phyloP scores from a whole-genome alignment of 257 asterid species.

The Nicotiana knightiana region DNA sequence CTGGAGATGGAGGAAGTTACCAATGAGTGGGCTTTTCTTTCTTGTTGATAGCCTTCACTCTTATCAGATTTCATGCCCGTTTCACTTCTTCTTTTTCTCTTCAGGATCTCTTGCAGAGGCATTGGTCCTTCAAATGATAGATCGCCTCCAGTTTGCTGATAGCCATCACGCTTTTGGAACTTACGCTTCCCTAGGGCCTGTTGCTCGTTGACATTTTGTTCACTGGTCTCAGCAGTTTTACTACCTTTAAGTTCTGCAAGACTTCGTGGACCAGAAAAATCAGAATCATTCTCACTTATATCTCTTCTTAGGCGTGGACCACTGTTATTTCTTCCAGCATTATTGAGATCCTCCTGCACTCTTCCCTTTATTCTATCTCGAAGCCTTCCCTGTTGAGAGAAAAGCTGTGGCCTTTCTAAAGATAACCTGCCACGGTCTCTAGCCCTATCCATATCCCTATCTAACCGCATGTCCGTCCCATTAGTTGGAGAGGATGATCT shows the following conservation, averaged over 20 bases:
- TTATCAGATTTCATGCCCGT: constrained; percentile 12
- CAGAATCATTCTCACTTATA: constrained; percentile 19
- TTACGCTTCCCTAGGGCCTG: constrained; percentile 71
- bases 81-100: constrained; percentile 62
- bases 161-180: constrained; percentile 28
- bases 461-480: constrained; percentile 16
- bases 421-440: constrained; percentile 39
- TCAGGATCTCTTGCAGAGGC: constrained; percentile 83
- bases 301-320: constrained; percentile 47
- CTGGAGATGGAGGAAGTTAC: constrained; percentile 6
- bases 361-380: constrained; percentile 55
- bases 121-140: constrained; percentile 84
- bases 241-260: constrained; percentile 63
- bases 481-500: constrained; percentile 42
- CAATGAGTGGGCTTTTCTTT: constrained; percentile 12
- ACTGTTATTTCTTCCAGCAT: constrained; percentile 35
- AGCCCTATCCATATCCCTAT: constrained; percentile 41
- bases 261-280: constrained; percentile 68
- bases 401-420: constrained; percentile 30
- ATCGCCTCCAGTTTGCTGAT: constrained; percentile 35
- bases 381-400: constrained; percentile 48
- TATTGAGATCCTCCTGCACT: constrained; percentile 39
- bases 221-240: constrained; percentile 37
- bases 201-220: constrained; percentile 28
- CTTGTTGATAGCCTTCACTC: constrained; percentile 20